These are phyloP conservation scores for Boletellus sp. DNA, from an alignment of 768 basidiomycete species.

Conservation along the genomic window DNA sequence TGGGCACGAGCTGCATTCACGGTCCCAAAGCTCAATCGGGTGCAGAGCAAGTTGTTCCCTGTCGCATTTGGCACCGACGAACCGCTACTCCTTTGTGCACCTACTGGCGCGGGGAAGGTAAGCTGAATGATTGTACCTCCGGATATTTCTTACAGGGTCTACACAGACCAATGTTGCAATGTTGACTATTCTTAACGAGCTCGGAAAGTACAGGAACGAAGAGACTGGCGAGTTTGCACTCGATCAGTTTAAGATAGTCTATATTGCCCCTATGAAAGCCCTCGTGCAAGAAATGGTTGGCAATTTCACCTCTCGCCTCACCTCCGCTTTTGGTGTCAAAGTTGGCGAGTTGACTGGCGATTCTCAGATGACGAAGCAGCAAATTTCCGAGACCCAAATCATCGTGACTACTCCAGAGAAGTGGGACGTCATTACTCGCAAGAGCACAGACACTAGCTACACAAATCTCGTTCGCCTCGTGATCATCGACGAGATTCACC, in stretches of 20 bases:
- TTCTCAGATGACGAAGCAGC: constrained; percentile 95
- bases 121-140: constrained; percentile 14
- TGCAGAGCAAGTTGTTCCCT: constrained; percentile 92
- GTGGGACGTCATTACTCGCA: constrained; percentile 99
- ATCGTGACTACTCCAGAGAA: constrained; percentile 99
- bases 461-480: constrained; percentile 94
- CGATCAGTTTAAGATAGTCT: constrained; percentile 92
- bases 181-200: constrained; percentile 88
- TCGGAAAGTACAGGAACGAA: constrained; percentile 83
- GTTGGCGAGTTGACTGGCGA: constrained; percentile 97
- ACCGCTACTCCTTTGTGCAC: constrained; percentile 92
- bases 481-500: constrained; percentile 97
- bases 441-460: constrained; percentile 94
- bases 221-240: constrained; percentile 77
- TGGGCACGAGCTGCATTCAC: constrained; percentile 91
- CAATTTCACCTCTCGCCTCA: constrained; percentile 80
- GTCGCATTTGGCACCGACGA: constrained; percentile 94
- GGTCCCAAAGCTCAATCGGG: constrained; percentile 75
- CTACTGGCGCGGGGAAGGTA: constrained; percentile 98
- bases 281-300: constrained; percentile 99
- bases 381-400: constrained; percentile 95
- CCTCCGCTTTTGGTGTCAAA: constrained; percentile 61
- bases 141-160: constrained; percentile 10
- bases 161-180: constrained; percentile 94
- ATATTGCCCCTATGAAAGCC: constrained; percentile 99